phyloP scores from a whole-genome alignment of 495 filamentous ascomycete genomes.

The Schizothecium vesticola region DNA sequence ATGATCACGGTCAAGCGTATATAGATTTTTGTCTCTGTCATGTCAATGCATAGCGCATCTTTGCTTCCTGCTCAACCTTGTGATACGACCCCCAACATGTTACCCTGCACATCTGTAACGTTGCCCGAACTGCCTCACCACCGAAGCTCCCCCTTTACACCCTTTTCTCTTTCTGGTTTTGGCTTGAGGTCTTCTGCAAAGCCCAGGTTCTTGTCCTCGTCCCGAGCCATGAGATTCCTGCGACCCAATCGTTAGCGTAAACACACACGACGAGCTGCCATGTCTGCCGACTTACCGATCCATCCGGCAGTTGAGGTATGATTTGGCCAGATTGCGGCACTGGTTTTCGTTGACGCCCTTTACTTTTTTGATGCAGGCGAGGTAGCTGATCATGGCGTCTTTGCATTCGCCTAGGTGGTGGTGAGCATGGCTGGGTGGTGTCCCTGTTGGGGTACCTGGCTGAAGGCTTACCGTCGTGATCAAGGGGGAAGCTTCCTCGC shows the following conservation, averaged over 20 bases:
- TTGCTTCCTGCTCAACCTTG: neutral
- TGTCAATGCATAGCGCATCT: neutral
- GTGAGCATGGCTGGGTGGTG: conserved; percentile 3
- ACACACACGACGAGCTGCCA: neutral
- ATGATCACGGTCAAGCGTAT: conserved; percentile 17
- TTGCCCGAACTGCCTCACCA: conserved; percentile 27
- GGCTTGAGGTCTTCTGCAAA: conserved; percentile 40
- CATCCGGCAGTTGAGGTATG: conserved; percentile 88
- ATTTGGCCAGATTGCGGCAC: conserved; percentile 79
- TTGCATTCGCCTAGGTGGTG: conserved; percentile 77
- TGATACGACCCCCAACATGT: too few species aligned
- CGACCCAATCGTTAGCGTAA: neutral
- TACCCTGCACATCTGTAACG: too few species aligned
- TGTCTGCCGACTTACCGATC: conserved; percentile 56
- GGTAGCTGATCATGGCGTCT: conserved; percentile 72
- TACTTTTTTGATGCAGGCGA: conserved; percentile 74
- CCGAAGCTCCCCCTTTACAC: conserved; percentile 40
- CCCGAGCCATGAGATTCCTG: conserved; percentile 92
- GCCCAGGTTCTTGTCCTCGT: conserved; percentile 89
- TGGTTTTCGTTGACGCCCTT: conserved; percentile 79
- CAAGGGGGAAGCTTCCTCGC: conserved; percentile 91
- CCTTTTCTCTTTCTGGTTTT: conserved; percentile 23
- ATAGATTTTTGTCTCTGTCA: conserved; percentile 4
- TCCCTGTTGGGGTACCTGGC: neutral
- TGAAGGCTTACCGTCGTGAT: conserved; percentile 72